These are phyloP conservation scores for Paecilomyces variotii DNA, from an alignment of 2,329 filamentous ascomycete genomes.

Conservation along the genomic window DNA sequence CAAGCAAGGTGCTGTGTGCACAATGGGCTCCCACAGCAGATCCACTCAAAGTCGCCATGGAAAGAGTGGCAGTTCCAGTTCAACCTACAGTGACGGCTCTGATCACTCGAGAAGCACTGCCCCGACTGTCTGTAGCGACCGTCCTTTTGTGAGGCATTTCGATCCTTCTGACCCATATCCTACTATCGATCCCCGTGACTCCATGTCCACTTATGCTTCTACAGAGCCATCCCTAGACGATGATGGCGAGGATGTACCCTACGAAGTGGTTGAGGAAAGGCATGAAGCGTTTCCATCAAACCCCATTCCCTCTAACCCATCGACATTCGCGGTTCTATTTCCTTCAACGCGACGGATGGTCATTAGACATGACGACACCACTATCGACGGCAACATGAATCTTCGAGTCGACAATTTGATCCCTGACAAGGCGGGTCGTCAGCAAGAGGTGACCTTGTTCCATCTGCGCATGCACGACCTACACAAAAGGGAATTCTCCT, in stretches of 20 bases:
- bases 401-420: constrained; percentile 76
- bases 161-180: constrained; percentile 11
- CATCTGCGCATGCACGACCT: constrained; percentile 94
- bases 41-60: constrained; percentile 16
- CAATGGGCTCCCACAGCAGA: constrained; percentile 21
- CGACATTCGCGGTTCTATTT: constrained; percentile 77
- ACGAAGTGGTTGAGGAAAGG: constrained; percentile 41
- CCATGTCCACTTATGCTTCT: constrained; percentile 74
- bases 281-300: constrained; percentile 57
- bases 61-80: constrained; percentile 26
- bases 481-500: constrained; percentile 75
- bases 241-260: constrained; percentile 41
- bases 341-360: constrained; percentile 72
- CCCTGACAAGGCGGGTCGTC: constrained; percentile 46
- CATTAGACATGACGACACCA: constrained; percentile 85
- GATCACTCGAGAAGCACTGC: constrained; percentile 32
- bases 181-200: constrained; percentile 41
- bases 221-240: constrained; percentile 57
- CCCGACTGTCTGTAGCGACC: constrained; percentile 29
- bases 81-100: constrained; percentile 29
- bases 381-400: constrained; percentile 93
- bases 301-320: constrained; percentile 67
- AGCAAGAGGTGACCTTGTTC: constrained; percentile 69
- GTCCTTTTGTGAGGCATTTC: constrained; percentile 17
- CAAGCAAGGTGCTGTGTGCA: constrained; percentile 6